Percentiles rank a stretch among this genome's conserved stretches.
These are phyloP conservation scores for Candida glucosophila DNA, from an alignment of 1,139 yeast genomes.

Conservation along the genomic window DNA sequence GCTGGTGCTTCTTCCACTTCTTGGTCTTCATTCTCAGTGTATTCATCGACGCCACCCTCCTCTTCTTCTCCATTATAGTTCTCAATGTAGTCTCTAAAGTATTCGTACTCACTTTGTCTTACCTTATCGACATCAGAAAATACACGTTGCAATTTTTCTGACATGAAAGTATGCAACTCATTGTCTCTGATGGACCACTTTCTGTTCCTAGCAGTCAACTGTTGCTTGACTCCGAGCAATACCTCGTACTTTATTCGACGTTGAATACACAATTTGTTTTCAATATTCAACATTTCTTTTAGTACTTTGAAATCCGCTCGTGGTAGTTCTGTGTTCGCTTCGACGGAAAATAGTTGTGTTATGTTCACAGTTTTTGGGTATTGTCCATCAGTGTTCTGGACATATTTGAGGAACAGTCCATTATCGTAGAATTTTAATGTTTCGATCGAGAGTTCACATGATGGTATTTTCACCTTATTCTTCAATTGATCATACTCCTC, in stretches of 20 bases:
- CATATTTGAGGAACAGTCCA: constrained; percentile 11
- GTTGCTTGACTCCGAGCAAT: constrained; percentile 22
- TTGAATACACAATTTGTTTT: constrained; percentile 24
- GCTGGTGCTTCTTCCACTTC: constrained; percentile 4
- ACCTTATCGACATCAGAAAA: constrained; percentile 23
- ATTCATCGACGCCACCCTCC: constrained; percentile 6
- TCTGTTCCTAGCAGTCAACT: constrained; percentile 21
- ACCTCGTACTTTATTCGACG: constrained; percentile 29
- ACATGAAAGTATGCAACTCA: constrained; percentile 29
- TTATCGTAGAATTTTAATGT: constrained; percentile 20
- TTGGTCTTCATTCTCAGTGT: constrained; percentile 3
- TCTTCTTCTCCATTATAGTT: constrained; percentile 8
- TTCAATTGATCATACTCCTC: constrained; percentile 17
- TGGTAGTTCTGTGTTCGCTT: constrained; percentile 15
- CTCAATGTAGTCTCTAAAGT: constrained; percentile 10
- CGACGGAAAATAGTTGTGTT: constrained; percentile 20
- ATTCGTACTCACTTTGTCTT: constrained; percentile 16
- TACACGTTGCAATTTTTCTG: constrained; percentile 21
- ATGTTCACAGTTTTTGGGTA: constrained; percentile 13
- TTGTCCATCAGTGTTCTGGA: constrained; percentile 9
- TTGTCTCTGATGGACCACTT: constrained; percentile 36
- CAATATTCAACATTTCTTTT: constrained; percentile 24
- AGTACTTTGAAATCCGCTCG: constrained; percentile 23
- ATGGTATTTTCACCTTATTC: constrained; percentile 20
- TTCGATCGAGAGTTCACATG: constrained; percentile 19